These are phyloP conservation scores for Pyrenophora graminea DNA, from an alignment of 2,329 filamentous ascomycete genomes.

Conservation along the genomic window DNA sequence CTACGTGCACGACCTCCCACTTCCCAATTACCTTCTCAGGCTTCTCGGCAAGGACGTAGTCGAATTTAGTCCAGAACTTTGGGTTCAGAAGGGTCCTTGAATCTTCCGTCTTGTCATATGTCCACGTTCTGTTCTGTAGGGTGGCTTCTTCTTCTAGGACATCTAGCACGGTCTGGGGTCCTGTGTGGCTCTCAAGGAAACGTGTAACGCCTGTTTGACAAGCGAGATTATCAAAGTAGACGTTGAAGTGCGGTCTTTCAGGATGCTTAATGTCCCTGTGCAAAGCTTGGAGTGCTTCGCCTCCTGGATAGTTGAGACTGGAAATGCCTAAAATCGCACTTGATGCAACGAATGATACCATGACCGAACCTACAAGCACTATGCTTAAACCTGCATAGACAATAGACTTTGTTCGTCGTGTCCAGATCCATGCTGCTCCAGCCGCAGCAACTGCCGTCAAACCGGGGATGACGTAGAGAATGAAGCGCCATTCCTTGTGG, in stretches of 20 bases:
- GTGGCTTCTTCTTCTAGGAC: slow-evolving; percentile 28
- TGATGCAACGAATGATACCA: slow-evolving; percentile 64
- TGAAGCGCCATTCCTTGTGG: slow-evolving; percentile 95
- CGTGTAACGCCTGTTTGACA: slow-evolving; percentile 67
- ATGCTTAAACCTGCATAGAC: slow-evolving; percentile 61
- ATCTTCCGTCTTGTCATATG: slow-evolving; percentile 65
- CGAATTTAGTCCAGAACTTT: slow-evolving; percentile 62
- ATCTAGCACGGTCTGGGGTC: slow-evolving; percentile 34
- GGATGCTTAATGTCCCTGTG: slow-evolving; percentile 36
- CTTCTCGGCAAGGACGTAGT: slow-evolving; percentile 62
- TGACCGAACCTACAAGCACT: slow-evolving; percentile 62
- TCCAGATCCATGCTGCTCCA: slow-evolving; percentile 67
- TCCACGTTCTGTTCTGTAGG: slow-evolving; percentile 48
- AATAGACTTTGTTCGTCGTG: slow-evolving; percentile 64
- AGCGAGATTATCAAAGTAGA: slow-evolving; percentile 64
- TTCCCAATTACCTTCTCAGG: slow-evolving; percentile 53
- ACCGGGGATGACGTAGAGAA: slow-evolving; percentile 83
- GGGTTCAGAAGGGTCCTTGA: slow-evolving; percentile 52
- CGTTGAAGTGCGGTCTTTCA: slow-evolving; percentile 28
- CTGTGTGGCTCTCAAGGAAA: slow-evolving; percentile 53
- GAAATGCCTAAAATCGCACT: slow-evolving; percentile 74
- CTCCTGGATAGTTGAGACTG: slow-evolving; percentile 91
- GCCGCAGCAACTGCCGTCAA: slow-evolving; percentile 78
- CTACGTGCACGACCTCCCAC: slow-evolving; percentile 58
- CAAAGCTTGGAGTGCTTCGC: slow-evolving; percentile 67